These are phyloP conservation scores for Puccinia coronata DNA, from an alignment of 1,284 basidiomycete genomes.

Conservation along the genomic window DNA sequence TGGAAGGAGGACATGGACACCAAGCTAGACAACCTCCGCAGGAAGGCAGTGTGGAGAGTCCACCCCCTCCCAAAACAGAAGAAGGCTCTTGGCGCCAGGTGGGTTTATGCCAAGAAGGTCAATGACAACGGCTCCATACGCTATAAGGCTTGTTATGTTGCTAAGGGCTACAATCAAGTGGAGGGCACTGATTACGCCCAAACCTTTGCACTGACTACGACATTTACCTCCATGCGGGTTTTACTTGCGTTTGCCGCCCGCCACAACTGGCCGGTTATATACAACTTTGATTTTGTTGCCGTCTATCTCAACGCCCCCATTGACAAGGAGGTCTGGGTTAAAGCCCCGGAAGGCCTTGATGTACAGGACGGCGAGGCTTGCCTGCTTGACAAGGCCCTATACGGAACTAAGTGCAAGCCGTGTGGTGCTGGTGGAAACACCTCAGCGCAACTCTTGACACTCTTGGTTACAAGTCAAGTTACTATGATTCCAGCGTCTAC, in stretches of 20 bases:
- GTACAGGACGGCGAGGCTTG: not conserved
- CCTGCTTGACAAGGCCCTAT: not conserved
- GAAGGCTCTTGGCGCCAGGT: not conserved
- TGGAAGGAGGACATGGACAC: not conserved
- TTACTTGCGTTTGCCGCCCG: not conserved
- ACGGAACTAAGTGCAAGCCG: not conserved
- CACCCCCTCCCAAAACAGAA: not conserved
- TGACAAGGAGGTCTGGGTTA: not conserved
- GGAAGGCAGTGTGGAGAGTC: not conserved
- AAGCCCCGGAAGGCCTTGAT: not conserved
- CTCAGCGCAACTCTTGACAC: not conserved
- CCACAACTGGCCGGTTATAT: conserved; percentile 47
- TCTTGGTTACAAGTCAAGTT: not conserved
- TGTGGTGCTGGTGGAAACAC: not conserved
- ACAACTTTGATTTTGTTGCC: not conserved
- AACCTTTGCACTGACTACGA: not conserved
- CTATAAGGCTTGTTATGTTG: not conserved
- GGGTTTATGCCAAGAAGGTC: not conserved
- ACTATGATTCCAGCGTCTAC: not conserved
- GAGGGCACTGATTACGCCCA: not conserved
- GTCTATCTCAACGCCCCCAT: conserved; percentile 4
- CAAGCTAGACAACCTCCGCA: not conserved
- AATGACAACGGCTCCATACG: not conserved
- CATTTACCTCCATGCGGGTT: not conserved
- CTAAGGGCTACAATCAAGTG: not conserved